Evolutionary conservation across 495 filamentous ascomycete species (phyloP).

Genomic region (Pyrenula aspistea): DNA sequence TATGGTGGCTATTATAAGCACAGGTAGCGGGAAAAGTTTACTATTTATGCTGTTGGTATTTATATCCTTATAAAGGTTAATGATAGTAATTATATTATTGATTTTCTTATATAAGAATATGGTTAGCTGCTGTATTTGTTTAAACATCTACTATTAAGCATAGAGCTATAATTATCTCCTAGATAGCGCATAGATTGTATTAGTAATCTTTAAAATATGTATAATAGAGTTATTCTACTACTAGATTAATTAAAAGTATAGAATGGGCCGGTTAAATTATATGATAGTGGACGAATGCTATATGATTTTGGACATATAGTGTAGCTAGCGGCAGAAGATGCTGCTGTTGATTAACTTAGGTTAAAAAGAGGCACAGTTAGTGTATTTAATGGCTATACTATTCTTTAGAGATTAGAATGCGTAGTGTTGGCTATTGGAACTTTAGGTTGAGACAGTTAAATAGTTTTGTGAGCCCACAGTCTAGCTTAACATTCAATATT

Average conservation of each 20-base stretch:
- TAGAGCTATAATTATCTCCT: too few species aligned
- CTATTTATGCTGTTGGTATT: background rate
- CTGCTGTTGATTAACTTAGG: background rate
- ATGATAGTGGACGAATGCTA: slow-evolving; percentile 9
- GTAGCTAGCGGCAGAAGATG: background rate
- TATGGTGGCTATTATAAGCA: too few species aligned
- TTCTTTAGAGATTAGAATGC: too few species aligned
- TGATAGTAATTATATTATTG: slow-evolving; percentile 6
- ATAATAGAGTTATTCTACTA: too few species aligned
- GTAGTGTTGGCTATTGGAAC: too few species aligned
- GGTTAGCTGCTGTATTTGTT: background rate
- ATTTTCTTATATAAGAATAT: slow-evolving; percentile 8
- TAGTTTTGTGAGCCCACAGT: too few species aligned
- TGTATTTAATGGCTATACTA: background rate
- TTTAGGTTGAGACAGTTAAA: too few species aligned
- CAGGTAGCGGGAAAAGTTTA: too few species aligned
- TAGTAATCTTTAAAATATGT: too few species aligned
- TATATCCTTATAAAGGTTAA: background rate
- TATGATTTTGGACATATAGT: slow-evolving; percentile 3
- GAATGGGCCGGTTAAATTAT: slow-evolving; percentile 7
- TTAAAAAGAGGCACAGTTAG: background rate
- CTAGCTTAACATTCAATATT: too few species aligned
- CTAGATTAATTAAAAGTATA: too few species aligned
- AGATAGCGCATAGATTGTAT: too few species aligned
- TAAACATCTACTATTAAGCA: slow-evolving; percentile 4